phyloP scores from a whole-genome alignment of 2,329 filamentous ascomycete genomes.

The Aquanectria penicillioides region DNA sequence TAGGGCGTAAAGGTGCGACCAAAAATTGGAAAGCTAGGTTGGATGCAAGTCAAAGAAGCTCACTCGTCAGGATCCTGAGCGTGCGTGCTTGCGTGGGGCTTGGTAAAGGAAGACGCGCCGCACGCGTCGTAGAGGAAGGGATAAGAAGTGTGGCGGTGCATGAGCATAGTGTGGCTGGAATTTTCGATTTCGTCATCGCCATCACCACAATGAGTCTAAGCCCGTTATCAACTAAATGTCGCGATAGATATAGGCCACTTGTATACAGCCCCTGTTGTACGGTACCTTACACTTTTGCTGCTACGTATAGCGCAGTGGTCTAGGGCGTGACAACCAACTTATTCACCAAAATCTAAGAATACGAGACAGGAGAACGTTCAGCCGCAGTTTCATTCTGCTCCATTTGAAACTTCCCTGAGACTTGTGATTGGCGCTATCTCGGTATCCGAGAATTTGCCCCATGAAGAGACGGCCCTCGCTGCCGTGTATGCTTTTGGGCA shows the following conservation, averaged over 20 bases:
- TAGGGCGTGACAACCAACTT: no score
- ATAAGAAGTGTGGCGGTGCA: slow-evolving; percentile 28
- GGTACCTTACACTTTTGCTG: no score
- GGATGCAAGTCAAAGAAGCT: not conserved
- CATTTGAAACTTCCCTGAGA: not conserved
- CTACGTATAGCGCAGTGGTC: not conserved
- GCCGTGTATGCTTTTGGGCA: not conserved
- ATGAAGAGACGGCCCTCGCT: not conserved
- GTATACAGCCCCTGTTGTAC: no score
- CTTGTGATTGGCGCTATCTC: not conserved
- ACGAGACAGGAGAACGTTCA: not conserved
- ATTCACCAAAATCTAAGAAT: no score
- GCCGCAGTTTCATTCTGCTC: not conserved
- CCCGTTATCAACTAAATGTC: no score
- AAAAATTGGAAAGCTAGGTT: not conserved
- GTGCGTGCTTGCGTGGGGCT: not conserved
- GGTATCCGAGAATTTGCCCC: not conserved
- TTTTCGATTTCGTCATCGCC: no score
- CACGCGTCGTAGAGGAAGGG: slow-evolving; percentile 24
- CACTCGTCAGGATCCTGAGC: not conserved
- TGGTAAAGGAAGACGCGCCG: slow-evolving; percentile 26
- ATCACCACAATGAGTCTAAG: no score
- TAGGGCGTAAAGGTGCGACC: not conserved
- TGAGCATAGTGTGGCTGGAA: slow-evolving; percentile 1
- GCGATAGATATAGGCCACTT: no score